Conservation (phyloP, 2,329 filamentous ascomycete species). For the Metarhizium brunneum region DNA sequence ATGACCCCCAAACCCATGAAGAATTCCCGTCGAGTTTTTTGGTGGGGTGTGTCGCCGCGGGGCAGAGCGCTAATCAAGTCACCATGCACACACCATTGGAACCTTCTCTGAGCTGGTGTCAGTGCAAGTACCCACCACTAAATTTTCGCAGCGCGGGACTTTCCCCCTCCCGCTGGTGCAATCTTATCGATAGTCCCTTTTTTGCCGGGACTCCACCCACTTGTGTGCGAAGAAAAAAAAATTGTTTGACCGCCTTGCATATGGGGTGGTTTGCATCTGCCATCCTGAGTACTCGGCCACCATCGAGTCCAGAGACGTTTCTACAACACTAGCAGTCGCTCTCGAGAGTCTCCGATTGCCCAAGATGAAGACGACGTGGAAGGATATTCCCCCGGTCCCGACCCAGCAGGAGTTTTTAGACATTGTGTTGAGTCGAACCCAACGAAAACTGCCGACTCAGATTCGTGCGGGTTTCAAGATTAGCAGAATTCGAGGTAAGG, state of each 20-base stretch:
- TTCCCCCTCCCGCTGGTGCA: background rate
- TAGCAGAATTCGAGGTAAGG: constrained; percentile 66
- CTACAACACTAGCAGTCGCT: background rate
- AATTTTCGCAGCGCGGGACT: background rate
- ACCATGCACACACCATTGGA: background rate
- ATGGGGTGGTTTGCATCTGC: constrained; percentile 9
- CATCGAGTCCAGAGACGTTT: constrained; percentile 1
- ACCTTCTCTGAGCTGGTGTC: too few species aligned
- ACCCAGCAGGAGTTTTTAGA: constrained; percentile 94
- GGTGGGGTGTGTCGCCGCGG: background rate
- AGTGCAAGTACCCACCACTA: background rate
- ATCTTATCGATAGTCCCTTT: constrained; percentile 17
- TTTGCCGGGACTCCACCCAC: constrained; percentile 15
- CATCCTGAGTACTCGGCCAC: constrained; percentile 10
- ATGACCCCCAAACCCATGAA: too few species aligned
- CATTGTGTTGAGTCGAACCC: constrained; percentile 89
- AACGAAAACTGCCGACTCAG: constrained; percentile 87
- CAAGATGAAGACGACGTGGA: constrained; percentile 56
- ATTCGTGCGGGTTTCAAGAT: constrained; percentile 94
- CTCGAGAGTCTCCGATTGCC: constrained; percentile 14
- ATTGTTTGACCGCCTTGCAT: constrained; percentile 20
- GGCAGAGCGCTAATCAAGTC: constrained; percentile 2
- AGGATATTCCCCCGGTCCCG: constrained; percentile 78
- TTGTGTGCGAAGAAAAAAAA: constrained; percentile 19
- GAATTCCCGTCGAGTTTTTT: too few species aligned